Conservation (phyloP, 495 filamentous ascomycete genomes). For the Tuber microsphaerosporum region DNA sequence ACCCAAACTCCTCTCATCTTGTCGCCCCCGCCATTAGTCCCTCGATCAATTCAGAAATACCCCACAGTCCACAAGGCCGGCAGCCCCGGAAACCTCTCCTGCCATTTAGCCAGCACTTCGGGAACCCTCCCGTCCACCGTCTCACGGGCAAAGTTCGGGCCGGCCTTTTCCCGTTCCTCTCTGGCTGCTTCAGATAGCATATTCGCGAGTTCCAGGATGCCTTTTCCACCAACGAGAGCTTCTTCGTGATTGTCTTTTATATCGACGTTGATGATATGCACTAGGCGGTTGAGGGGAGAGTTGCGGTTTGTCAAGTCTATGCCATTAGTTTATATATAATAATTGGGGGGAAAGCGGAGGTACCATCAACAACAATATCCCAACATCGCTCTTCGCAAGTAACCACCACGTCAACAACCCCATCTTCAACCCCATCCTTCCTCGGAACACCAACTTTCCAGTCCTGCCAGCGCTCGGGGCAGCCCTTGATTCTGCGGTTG, state of each 20-base stretch:
- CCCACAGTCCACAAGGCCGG: conserved; percentile 90
- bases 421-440: conserved; percentile 74
- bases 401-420: conserved; percentile 88
- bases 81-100: conserved; percentile 84
- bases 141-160: conserved; percentile 56
- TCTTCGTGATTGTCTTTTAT: conserved; percentile 99
- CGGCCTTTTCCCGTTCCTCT: conserved; percentile 61
- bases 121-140: conserved; percentile 92
- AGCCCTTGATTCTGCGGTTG: conserved; percentile 85
- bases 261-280: conserved; percentile 96
- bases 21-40: not conserved
- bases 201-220: conserved; percentile 85
- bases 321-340: not conserved
- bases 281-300: conserved; percentile 73
- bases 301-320: conserved; percentile 74
- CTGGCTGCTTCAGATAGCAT: conserved; percentile 73
- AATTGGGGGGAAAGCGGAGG: not conserved
- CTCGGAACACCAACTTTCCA: conserved; percentile 85
- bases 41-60: conserved; percentile 62
- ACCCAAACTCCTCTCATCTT: not conserved
- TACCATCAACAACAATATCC: conserved; percentile 84
- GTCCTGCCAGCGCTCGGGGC: conserved; percentile 96
- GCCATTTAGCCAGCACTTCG: conserved; percentile 89
- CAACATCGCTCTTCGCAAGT: conserved; percentile 98
- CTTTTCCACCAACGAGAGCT: conserved; percentile 79